phyloP scores from a whole-genome alignment of 1,284 basidiomycete species.

The Ustilago bromivora region DNA sequence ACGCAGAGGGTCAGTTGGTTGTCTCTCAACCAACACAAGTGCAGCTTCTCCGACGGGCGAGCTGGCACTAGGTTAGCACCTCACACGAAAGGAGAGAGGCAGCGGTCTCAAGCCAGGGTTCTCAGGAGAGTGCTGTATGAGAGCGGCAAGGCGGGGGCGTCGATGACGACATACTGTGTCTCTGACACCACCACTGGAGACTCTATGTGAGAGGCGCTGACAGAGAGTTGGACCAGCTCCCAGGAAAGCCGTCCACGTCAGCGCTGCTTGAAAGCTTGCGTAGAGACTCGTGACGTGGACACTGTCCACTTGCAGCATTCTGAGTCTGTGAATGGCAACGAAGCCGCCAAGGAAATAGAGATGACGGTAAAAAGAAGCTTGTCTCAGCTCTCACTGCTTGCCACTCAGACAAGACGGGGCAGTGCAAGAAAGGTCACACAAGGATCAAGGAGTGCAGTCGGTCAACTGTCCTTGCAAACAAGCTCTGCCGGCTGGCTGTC shows the following conservation, averaged over 20 bases:
- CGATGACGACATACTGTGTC: not conserved
- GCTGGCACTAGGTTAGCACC: not conserved
- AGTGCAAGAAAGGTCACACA: not conserved
- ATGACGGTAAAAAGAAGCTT: constrained; percentile 5
- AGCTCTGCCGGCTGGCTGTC: not conserved
- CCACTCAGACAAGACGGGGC: not conserved
- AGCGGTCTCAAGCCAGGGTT: not conserved
- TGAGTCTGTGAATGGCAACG: not conserved
- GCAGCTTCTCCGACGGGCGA: not conserved
- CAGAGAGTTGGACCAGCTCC: not conserved
- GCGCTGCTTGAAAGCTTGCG: not conserved
- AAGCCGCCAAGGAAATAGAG: not conserved
- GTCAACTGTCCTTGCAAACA: not conserved
- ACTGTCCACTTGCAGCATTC: not conserved
- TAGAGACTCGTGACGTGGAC: constrained; percentile 5
- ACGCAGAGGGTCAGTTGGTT: not conserved
- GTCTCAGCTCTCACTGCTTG: not conserved
- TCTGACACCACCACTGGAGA: not conserved
- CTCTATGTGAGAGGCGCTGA: not conserved
- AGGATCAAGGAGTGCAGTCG: not conserved
- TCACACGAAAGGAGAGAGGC: not conserved
- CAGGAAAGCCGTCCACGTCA: not conserved
- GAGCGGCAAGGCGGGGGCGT: not conserved
- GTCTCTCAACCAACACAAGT: constrained; percentile 3
- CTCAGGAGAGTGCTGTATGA: not conserved